Base-by-base conservation (phyloP, 768 basidiomycete genomes). In the Mrakia frigida region DNA sequence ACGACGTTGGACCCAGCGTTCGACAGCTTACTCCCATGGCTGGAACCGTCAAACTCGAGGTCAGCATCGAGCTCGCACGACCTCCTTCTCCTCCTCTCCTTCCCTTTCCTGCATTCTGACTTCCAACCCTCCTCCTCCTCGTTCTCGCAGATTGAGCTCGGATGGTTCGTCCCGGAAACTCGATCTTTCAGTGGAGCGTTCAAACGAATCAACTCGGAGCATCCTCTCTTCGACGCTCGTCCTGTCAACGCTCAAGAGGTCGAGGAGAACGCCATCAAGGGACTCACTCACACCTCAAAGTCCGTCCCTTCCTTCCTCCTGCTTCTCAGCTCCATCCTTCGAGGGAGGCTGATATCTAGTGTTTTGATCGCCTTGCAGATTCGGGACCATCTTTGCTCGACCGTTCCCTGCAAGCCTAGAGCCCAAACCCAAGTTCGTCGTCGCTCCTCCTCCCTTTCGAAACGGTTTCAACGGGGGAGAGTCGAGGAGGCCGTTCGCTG, bases 41-140 rank as follows among this genome's bases (percentile, higher is more conserved):
- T 3, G 59, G 59, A 33, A 60, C 59, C n/a, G 59, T 60, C 59
- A 60, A 60, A n/a, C 59, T 60, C 59, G 59, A 60, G 59, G 59
- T 60, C n/a, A 28, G 59, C 53, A 3, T 60, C n/a, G 10, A 60
- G 23, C 56, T 59, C 56, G 25, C 59, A 4, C n/a, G 33, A 60
- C n/a, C 33, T 33, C 14, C 59, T 60, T 14, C 59, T n/a, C n/a
- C n/a, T n/a, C 59, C 28, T 33, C n/a, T 18, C 16, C n/a, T 31
- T 60, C 7, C 3, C 9, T 9, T 31, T 5, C 59, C 4, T n/a
- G n/a, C 2, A 21, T n/a, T 33, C 59, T n/a, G n/a, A 60, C 59
- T 18, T 4, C 2, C 16, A n/a, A 14, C 46, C 46, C 2, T 46
- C 14, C 2, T 14, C 9, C 18, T 50, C 16, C 46, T 14, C 2